A percentile compares a stretch with the other conserved stretches of the same genome.
Evolutionary conservation across 2,329 filamentous ascomycete genomes (phyloP).

Genomic region (Alternaria brassicae): DNA sequence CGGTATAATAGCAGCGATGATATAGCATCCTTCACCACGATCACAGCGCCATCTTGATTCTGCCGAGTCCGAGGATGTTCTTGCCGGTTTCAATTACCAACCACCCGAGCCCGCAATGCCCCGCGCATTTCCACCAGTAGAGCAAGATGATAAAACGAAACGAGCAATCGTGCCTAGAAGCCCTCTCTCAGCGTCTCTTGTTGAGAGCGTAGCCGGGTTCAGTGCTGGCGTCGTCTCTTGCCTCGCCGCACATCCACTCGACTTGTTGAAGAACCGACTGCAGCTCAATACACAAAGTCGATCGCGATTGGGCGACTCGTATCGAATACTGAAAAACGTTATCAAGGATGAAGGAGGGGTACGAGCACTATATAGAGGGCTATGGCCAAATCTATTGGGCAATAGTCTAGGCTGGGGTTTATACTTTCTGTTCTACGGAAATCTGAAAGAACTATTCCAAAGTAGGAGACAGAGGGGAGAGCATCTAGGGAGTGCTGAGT

Average conservation of each 20-base stretch:
- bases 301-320: constrained; percentile 60
- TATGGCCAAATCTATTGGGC: constrained; percentile 88
- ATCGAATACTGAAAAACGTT: constrained; percentile 61
- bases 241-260: constrained; percentile 86
- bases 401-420: constrained; percentile 90
- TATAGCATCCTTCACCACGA: background rate
- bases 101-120: constrained; percentile 50
- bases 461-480: constrained; percentile 48
- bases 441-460: constrained; percentile 64
- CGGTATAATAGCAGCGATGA: constrained; percentile 9
- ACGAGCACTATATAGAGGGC: constrained; percentile 82
- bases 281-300: constrained; percentile 63
- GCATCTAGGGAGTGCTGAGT: constrained; percentile 70
- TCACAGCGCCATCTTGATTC: constrained; percentile 1
- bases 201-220: constrained; percentile 90
- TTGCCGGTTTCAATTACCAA: constrained; percentile 14
- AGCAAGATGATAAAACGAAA: constrained; percentile 45
- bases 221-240: constrained; percentile 87
- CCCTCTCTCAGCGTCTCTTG: constrained; percentile 68
- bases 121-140: constrained; percentile 58
- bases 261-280: constrained; percentile 95
- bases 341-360: constrained; percentile 63
- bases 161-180: constrained; percentile 36
- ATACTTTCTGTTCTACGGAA: constrained; percentile 82
- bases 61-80: constrained; percentile 30